A percentile compares a stretch with the other conserved stretches of the same genome.
phyloP scores from a whole-genome alignment of 805 yeast genomes.

The Metschnikowia orientalis region DNA sequence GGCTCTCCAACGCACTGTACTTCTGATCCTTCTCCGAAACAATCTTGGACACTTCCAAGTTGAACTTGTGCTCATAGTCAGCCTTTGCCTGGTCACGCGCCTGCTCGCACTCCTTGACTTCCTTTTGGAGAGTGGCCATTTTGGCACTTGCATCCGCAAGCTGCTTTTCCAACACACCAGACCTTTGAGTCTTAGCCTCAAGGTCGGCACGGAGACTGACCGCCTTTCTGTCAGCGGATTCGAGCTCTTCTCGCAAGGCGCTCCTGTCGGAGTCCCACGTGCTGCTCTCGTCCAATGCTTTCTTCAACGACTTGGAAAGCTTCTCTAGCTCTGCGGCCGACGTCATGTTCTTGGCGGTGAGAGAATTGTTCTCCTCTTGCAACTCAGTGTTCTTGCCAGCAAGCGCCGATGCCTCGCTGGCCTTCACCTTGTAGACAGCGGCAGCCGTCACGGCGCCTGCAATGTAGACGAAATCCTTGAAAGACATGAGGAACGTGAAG shows the following conservation, averaged over 20 bases:
- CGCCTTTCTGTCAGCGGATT: background rate
- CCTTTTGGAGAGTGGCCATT: background rate
- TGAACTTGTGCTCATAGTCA: conserved; percentile 24
- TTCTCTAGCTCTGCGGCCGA: conserved; percentile 4
- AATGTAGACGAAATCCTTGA: conserved; percentile 7
- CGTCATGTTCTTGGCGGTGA: conserved; percentile 8
- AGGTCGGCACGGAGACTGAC: background rate
- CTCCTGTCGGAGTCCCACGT: background rate
- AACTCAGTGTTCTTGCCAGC: conserved; percentile 1
- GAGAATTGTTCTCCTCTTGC: conserved; percentile 5
- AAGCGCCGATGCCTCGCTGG: conserved; percentile 7
- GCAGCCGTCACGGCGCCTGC: conserved; percentile 9
- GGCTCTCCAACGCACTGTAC: conserved; percentile 2
- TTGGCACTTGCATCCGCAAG: background rate
- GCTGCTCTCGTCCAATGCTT: conserved; percentile 1
- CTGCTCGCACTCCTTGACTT: conserved; percentile 4
- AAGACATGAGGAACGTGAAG: conserved; percentile 4
- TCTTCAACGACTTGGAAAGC: conserved; percentile 4
- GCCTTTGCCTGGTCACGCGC: conserved; percentile 11
- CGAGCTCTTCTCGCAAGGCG: background rate
- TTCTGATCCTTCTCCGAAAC: conserved; percentile 21
- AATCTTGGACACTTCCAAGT: conserved; percentile 21
- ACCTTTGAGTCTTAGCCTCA: conserved; percentile 5
- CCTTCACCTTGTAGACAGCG: conserved; percentile 9
- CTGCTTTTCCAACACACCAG: conserved; percentile 5